A percentile compares a stretch with the other conserved stretches of the same genome.
phyloP scores from a whole-genome alignment of 192 early-diverging fungal species.

The Linnemannia hyalina region DNA sequence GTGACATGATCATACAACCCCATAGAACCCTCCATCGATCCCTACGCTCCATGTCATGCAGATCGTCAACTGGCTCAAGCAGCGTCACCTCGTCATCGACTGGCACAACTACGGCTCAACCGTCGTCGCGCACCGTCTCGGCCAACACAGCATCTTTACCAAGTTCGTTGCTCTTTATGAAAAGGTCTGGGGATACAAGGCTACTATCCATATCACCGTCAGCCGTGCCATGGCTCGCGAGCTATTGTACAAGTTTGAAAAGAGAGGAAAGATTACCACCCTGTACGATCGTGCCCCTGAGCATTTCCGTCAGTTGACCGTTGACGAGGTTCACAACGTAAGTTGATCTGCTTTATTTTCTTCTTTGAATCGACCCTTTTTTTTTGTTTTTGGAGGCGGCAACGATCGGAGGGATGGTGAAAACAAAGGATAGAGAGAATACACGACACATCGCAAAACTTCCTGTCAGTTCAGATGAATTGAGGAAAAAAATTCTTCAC shows the following conservation, averaged over 20 bases:
- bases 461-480: too few relatives aligned
- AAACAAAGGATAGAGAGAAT: neutral
- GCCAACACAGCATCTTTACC: slow-evolving; percentile 59
- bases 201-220: slow-evolving; percentile 89
- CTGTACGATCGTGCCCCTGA: slow-evolving; percentile 87
- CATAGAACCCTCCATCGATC: slow-evolving; percentile 94
- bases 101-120: slow-evolving; percentile 99
- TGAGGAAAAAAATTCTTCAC: too few relatives aligned
- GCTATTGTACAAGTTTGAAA: slow-evolving; percentile 69
- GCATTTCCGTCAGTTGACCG: slow-evolving; percentile 77
- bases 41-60: slow-evolving; percentile 90
- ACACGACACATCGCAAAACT: too few relatives aligned
- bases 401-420: too few relatives aligned
- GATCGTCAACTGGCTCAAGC: slow-evolving; percentile 72
- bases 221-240: slow-evolving; percentile 85
- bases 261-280: slow-evolving; percentile 77
- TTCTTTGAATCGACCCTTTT: neutral
- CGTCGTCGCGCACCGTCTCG: slow-evolving; percentile 82
- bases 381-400: neutral
- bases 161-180: slow-evolving; percentile 66
- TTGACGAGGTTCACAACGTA: slow-evolving; percentile 78
- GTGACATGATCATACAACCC: neutral
- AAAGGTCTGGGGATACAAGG: slow-evolving; percentile 69
- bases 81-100: slow-evolving; percentile 87
- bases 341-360: neutral